Base-by-base conservation (phyloP, 139 green algal genomes). In the Micractinium conductrix region DNA sequence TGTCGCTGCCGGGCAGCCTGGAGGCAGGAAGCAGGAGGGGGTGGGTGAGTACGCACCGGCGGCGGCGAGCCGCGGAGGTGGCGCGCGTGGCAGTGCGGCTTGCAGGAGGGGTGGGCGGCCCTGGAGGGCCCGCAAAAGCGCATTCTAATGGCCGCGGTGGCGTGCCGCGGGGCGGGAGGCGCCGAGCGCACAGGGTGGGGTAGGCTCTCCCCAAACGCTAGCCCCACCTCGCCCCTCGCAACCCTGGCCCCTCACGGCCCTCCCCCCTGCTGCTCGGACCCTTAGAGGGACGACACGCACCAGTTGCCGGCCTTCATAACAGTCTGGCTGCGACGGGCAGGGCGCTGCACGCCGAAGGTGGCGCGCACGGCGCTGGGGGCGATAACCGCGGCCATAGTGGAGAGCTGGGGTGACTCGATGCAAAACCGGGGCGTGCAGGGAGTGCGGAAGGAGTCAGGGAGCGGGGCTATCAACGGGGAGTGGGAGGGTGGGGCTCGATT, bases 1-100 rank as follows among this genome's bases (percentile, higher is more conserved):
- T 91, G 70, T 93, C 53, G 53, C 53, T 79, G 80, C 80, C 80
- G 22, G 80, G 80, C n/a, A 85, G 70, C 80, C 79, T 84, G 65
- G 63, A 71, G 30, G 2, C 26, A 28, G 8, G 26, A 28, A 62
- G 10, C 12, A 62, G 53, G 53, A 21, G 53, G 2, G 53, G 8
- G 53, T 30, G 53, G 2, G 53, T 19, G 8, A 21, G 7, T 21
- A 62, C 53, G 53, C 10, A 30, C 53, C 5, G 7, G 53, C 48
- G 48, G 48, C 48, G 53, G 19, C 24, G 19, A 28, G 10, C 53
- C 53, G 8, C 6, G 19, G 2, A 62, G 8, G 53, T 62, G 24
- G 53, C 53, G 5, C 5, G 24, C 8, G 24, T 9, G 2, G 53
- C 53, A 30, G n/a, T n/a, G n/a, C n/a, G n/a, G n/a, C n/a, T n/a